Evolutionary conservation across 2,329 filamentous ascomycete genomes (phyloP).

Genomic region (Tolypocladium pustulatum): DNA sequence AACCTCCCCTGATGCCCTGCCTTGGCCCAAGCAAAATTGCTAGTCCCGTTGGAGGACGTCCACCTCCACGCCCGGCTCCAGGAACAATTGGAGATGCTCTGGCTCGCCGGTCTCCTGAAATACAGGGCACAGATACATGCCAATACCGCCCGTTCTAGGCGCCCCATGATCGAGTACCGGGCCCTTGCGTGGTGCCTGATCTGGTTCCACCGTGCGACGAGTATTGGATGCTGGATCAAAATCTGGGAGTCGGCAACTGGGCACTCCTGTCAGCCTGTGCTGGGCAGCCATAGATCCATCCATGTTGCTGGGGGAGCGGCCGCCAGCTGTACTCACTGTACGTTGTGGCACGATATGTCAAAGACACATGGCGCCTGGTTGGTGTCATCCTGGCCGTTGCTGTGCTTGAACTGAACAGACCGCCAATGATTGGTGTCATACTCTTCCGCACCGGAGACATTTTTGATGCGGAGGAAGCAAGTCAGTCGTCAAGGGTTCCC

Average conservation of each 20-base stretch:
- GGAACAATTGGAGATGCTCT: constrained; percentile 27
- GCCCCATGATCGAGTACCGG: constrained; percentile 52
- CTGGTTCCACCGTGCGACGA: constrained; percentile 44
- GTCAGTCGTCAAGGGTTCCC: background rate
- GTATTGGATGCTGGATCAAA: constrained; percentile 52
- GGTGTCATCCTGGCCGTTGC: constrained; percentile 13
- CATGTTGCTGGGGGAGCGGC: background rate
- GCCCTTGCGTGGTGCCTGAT: constrained; percentile 45
- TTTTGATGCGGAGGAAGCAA: background rate
- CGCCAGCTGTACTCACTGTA: constrained; percentile 33
- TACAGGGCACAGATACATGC: constrained; percentile 55
- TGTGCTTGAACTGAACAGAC: constrained; percentile 40
- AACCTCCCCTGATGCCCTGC: background rate
- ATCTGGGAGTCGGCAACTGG: constrained; percentile 58
- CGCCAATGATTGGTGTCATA: constrained; percentile 67
- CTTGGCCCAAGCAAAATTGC: constrained; percentile 28
- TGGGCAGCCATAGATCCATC: background rate
- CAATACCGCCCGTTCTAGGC: constrained; percentile 45
- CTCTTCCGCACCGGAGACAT: constrained; percentile 47
- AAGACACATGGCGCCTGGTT: constrained; percentile 22
- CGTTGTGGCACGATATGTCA: constrained; percentile 53
- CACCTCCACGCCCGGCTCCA: constrained; percentile 47
- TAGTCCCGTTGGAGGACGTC: constrained; percentile 34
- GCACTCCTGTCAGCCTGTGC: background rate
- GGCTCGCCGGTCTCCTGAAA: constrained; percentile 22